Evolutionary conservation across 108 stramenopile genomes (phyloP).

Genomic region (Cylindrotheca closterium): DNA sequence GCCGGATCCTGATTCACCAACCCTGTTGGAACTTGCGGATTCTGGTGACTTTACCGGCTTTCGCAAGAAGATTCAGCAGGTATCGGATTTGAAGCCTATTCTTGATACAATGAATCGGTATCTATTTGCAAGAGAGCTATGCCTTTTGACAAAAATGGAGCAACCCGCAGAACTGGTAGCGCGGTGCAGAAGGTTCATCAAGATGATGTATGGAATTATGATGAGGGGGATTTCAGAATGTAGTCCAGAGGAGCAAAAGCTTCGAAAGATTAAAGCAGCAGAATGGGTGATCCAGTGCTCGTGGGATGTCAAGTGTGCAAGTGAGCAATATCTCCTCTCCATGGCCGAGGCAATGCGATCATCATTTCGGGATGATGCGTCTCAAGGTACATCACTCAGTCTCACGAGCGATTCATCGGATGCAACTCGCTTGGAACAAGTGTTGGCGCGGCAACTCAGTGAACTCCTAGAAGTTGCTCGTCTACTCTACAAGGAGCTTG

Average conservation of each 20-base stretch:
- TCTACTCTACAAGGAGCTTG: slow-evolving; percentile 57
- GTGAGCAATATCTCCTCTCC: slow-evolving; percentile 10
- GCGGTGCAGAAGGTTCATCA: slow-evolving; percentile 54
- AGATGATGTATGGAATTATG: slow-evolving; percentile 40
- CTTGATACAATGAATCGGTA: slow-evolving; percentile 55
- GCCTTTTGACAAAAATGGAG: slow-evolving; percentile 61
- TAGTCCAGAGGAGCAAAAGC: slow-evolving; percentile 19
- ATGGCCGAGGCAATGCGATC: neutral
- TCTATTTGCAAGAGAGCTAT: slow-evolving; percentile 67
- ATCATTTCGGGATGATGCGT: slow-evolving; percentile 7
- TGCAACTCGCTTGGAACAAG: slow-evolving; percentile 26
- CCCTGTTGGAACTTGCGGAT: slow-evolving; percentile 37
- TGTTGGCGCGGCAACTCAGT: slow-evolving; percentile 50
- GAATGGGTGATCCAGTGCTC: slow-evolving; percentile 67
- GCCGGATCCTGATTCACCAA: slow-evolving; percentile 8
- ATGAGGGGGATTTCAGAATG: slow-evolving; percentile 19
- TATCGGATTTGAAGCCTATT: slow-evolving; percentile 47
- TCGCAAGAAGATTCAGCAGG: slow-evolving; percentile 50
- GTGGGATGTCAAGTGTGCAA: slow-evolving; percentile 69
- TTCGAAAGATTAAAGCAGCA: slow-evolving; percentile 44
- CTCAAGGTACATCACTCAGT: neutral
- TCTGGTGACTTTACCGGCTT: slow-evolving; percentile 63
- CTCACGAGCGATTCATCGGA: neutral
- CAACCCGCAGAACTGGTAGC: slow-evolving; percentile 54
- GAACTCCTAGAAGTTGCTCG: slow-evolving; percentile 74